Evolutionary conservation across 2,329 filamentous ascomycete species (phyloP), one percentile per base, ranked within the genome.

Genomic region (Chrysoporthe puriensis): DNA sequence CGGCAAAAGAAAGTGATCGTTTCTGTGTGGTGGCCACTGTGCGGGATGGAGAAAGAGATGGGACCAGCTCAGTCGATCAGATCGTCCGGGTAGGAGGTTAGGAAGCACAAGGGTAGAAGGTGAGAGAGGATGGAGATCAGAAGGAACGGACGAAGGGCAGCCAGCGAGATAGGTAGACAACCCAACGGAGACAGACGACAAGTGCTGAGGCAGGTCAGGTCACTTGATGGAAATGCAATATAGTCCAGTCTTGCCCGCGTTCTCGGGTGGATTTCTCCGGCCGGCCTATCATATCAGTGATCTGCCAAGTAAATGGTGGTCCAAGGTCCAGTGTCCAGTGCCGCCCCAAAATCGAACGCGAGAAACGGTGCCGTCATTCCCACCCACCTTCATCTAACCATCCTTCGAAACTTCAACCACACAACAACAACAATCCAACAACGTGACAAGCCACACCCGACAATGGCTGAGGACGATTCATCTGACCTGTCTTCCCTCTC

Each of bases 401-500:
- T 48, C 63, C 54, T 58, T 46, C 67, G 70, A 72, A 71, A 26
- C 57, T 26, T 43, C 26, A 13, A 73, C 69, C 69, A 72, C 64
- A 66, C 65, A 71, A 73, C 71, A 60, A 63, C 66, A 58, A 67
- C 32, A 59, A 59, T 52, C 52, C 52, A 48, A 62, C 64, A 65
- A 63, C 65, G 48, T 52, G 36, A 36, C 59, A 67, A 32, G 43
- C 42, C 59, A 61, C 59, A 21, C 26, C 26, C 21, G 62, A 82
- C 76, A 76, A 88, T 88, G 86, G 80, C 86, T 69, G 86, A 86
- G 73, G 85, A 88, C 76, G 86, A 89, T 71, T 88, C 86, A 66
- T 90, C 87, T 56, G 87, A 90, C 66, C 82, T 90, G 67, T 90
- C 88, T 44, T 85, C 83, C 4, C 76, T 83, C 59, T 83, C 82